phyloP scores from a whole-genome alignment of 164 flowering plant genomes.

The Protea cynaroides region DNA sequence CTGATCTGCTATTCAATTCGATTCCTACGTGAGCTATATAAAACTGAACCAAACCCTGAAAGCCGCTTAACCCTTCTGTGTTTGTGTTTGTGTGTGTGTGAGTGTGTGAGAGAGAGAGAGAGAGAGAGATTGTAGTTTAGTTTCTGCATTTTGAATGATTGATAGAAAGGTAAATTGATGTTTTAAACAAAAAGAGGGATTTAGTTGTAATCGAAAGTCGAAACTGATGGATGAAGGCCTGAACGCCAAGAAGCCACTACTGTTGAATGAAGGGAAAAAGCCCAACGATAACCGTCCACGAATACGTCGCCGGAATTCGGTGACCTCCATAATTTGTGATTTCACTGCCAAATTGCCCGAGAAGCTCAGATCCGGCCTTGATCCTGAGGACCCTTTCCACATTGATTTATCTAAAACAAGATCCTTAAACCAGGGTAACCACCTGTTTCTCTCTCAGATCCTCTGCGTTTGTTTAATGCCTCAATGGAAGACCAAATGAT shows the following conservation, averaged over 20 bases:
- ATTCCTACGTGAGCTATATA: no score
- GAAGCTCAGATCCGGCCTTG: constrained; percentile 26
- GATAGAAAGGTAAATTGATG: no score
- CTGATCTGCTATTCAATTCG: no score
- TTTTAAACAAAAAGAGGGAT: no score
- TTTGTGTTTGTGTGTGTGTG: no score
- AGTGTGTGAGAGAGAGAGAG: background rate
- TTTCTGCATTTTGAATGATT: no score
- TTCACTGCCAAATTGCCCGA: constrained; percentile 26
- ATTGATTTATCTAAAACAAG: constrained; percentile 25
- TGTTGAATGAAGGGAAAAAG: background rate
- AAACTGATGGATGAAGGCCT: background rate
- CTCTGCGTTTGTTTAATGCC: background rate
- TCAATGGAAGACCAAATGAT: no score
- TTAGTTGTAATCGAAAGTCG: no score
- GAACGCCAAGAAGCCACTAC: constrained; percentile 19
- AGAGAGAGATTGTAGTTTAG: background rate
- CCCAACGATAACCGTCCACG: background rate
- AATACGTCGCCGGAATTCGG: constrained; percentile 8
- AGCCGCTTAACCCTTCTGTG: no score
- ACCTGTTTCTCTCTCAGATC: background rate
- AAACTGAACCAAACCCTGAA: no score
- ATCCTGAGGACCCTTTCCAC: constrained; percentile 27
- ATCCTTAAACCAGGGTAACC: constrained; percentile 25
- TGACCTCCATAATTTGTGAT: constrained; percentile 18